Conservation (phyloP, 169 alveolate species). For the Plasmodium berghei region DNA sequence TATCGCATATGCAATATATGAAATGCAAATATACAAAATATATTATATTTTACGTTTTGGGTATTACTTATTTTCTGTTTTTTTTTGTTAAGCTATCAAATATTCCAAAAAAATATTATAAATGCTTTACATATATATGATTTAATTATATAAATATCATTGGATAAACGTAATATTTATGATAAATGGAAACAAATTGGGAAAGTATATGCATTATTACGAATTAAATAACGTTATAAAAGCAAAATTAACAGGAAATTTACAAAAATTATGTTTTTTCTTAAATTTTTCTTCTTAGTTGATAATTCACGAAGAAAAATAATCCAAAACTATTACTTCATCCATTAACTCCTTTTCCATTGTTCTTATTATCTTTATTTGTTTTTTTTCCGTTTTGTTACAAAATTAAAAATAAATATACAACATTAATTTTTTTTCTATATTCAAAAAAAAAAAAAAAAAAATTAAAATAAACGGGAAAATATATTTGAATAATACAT, state of each 20-base stretch:
- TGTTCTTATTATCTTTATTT: neutral
- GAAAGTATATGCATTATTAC: neutral
- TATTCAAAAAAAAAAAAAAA: neutral
- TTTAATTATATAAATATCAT: no score
- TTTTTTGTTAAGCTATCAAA: no score
- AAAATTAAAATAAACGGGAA: neutral
- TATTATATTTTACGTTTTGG: no score
- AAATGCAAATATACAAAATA: no score
- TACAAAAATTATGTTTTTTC: neutral
- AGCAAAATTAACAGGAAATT: neutral
- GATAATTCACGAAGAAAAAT: neutral
- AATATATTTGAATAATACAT: neutral
- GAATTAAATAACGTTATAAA: neutral
- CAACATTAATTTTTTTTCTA: neutral
- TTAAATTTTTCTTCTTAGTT: neutral
- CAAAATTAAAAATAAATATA: neutral
- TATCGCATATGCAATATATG: no score
- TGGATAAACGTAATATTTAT: no score
- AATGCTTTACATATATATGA: no score
- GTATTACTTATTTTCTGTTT: no score
- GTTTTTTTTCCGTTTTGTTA: slow-evolving; percentile 1
- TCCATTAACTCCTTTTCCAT: neutral
- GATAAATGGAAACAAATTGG: no score
- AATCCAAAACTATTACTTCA: neutral
- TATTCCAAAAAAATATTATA: no score